These are phyloP conservation scores for Fabrea salina DNA, from an alignment of 169 alveolate species.

Conservation along the genomic window DNA sequence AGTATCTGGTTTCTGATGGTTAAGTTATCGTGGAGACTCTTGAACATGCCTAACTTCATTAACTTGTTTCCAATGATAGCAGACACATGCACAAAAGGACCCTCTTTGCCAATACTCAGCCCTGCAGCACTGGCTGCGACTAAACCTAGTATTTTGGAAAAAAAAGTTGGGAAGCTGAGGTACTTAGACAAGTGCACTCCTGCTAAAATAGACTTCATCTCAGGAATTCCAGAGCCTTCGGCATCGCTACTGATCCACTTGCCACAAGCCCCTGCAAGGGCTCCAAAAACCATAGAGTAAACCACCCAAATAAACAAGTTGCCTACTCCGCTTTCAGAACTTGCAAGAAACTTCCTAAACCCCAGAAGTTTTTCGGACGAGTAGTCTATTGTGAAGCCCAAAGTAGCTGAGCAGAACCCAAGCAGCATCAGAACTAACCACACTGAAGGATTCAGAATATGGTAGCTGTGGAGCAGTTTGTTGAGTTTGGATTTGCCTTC, in stretches of 20 bases:
- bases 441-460: conserved; percentile 53
- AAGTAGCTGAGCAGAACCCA: conserved; percentile 59
- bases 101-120: conserved; percentile 80
- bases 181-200: conserved; percentile 70
- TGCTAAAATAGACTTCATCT: conserved; percentile 74
- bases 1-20: conserved; percentile 52
- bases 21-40: conserved; percentile 34
- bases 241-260: conserved; percentile 58
- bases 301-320: background rate
- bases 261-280: conserved; percentile 17
- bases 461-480: conserved; percentile 36
- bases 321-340: too few species aligned
- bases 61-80: conserved; percentile 70
- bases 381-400: conserved; percentile 45
- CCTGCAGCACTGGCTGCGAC: conserved; percentile 75
- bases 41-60: conserved; percentile 54
- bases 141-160: conserved; percentile 74
- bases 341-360: conserved; percentile 31
- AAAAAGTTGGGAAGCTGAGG: conserved; percentile 63
- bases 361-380: conserved; percentile 60
- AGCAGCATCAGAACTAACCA: conserved; percentile 67
- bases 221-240: conserved; percentile 88
- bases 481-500: background rate
- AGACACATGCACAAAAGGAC: conserved; percentile 82
- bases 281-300: conserved; percentile 57